Percentiles rank a stretch among this genome's conserved stretches.
These are phyloP conservation scores for Didymella arachidicola DNA, from an alignment of 2,329 filamentous ascomycete species.

Conservation along the genomic window DNA sequence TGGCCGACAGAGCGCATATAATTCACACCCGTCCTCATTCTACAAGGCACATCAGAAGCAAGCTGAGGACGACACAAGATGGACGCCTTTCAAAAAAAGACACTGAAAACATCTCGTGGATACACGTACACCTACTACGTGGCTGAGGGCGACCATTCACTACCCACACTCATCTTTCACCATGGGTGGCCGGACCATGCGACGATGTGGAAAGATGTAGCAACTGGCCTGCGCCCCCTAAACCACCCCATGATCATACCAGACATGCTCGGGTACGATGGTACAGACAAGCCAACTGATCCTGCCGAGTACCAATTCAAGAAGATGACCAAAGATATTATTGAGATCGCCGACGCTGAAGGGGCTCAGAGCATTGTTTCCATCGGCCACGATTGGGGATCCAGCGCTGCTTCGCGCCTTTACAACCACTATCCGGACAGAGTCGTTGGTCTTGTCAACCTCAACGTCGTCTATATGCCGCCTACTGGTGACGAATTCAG, in stretches of 20 bases:
- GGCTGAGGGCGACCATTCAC: conserved; percentile 27
- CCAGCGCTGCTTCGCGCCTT: conserved; percentile 50
- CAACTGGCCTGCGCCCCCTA: conserved; percentile 51
- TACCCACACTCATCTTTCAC: conserved; percentile 47
- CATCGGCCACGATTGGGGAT: conserved; percentile 62
- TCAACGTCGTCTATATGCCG: conserved; percentile 55
- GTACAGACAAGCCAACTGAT: conserved; percentile 46
- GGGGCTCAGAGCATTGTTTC: conserved; percentile 44
- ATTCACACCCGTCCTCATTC: neutral
- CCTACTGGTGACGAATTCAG: conserved; percentile 49
- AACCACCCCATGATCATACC: conserved; percentile 52
- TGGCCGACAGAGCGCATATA: neutral
- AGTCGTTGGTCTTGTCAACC: conserved; percentile 53
- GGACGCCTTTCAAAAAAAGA: conserved; percentile 40
- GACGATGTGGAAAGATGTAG: conserved; percentile 55
- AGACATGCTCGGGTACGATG: conserved; percentile 52
- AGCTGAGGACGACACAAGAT: conserved; percentile 18
- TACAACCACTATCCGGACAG: conserved; percentile 54
- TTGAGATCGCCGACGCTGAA: conserved; percentile 40
- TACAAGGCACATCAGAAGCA: neutral
- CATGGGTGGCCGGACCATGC: conserved; percentile 62
- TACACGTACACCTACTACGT: conserved; percentile 44
- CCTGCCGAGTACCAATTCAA: conserved; percentile 33
- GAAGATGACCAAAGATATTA: conserved; percentile 34
- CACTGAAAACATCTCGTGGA: conserved; percentile 35